Conservation (phyloP, 495 filamentous ascomycete species). For the Penicillium steckii region DNA sequence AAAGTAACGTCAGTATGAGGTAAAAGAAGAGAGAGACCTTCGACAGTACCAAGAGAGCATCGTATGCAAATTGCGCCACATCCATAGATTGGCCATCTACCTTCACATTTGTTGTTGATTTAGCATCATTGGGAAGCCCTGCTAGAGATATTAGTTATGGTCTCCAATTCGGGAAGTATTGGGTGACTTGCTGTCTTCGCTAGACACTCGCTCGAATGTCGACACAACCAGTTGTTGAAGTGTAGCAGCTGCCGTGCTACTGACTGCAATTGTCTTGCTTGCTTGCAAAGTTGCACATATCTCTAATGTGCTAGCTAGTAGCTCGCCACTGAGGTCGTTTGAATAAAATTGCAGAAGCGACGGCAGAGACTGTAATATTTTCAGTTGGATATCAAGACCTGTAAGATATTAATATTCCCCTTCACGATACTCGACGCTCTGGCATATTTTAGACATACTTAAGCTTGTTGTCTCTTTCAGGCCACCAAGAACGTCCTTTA, state of each 20-base stretch:
- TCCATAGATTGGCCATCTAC: conserved; percentile 59
- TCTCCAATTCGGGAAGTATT: not conserved
- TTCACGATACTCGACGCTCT: not conserved
- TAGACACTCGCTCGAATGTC: conserved; percentile 85
- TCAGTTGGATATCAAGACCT: conserved; percentile 91
- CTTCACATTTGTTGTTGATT: conserved; percentile 32
- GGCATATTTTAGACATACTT: conserved; percentile 36
- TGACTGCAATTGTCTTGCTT: conserved; percentile 87
- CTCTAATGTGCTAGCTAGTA: conserved; percentile 77
- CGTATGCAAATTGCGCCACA: conserved; percentile 73
- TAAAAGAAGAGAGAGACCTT: not conserved
- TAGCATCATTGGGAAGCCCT: conserved; percentile 52
- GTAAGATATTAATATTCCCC: conserved; percentile 30
- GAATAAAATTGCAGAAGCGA: conserved; percentile 89
- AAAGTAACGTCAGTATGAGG: conserved; percentile 18
- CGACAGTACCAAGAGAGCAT: conserved; percentile 69
- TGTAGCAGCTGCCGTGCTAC: conserved; percentile 91
- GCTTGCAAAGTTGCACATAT: conserved; percentile 88
- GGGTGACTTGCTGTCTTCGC: conserved; percentile 62
- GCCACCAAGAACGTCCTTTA: conserved; percentile 83
- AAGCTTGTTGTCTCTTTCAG: conserved; percentile 75
- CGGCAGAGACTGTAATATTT: conserved; percentile 92
- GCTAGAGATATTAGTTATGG: conserved; percentile 40
- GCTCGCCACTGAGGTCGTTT: conserved; percentile 71
- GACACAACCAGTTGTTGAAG: conserved; percentile 90